Conservation (phyloP, 306 rosid species). For the Trichosanthes truncata region DNA sequence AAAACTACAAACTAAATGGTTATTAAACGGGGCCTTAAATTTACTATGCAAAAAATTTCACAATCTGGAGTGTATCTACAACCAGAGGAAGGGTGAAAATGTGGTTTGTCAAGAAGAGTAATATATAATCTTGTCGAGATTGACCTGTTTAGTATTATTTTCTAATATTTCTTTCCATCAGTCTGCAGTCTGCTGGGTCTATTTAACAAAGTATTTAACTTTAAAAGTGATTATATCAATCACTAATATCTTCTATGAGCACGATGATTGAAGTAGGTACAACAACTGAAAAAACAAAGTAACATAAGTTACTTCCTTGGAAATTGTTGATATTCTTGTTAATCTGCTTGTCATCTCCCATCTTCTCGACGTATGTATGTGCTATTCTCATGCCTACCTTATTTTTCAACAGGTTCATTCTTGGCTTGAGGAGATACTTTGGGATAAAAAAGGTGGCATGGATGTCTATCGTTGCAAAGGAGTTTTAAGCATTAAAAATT, state of each 20-base stretch:
- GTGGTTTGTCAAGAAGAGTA: not conserved
- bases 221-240: not conserved
- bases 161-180: not conserved
- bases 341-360: not conserved
- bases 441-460: constrained; percentile 92
- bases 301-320: not conserved
- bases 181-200: not conserved
- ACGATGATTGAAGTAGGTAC: not conserved
- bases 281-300: not conserved
- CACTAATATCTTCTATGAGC: not conserved
- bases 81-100: not conserved
- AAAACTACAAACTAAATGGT: too few relatives aligned
- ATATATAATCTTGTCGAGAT: not conserved
- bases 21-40: too few relatives aligned
- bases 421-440: constrained; percentile 94
- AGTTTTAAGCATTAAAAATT: constrained; percentile 46
- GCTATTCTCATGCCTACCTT: not conserved
- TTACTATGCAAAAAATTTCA: not conserved
- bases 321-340: not conserved
- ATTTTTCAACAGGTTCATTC: constrained; percentile 36
- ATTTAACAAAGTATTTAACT: not conserved
- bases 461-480: constrained; percentile 95
- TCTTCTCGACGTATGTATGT: not conserved
- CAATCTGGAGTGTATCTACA: not conserved
- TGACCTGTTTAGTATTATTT: not conserved